A percentile compares a stretch with the other conserved stretches of the same genome.
Conservation (phyloP, 2,329 filamentous ascomycete genomes). For the Colletotrichum karsti region DNA sequence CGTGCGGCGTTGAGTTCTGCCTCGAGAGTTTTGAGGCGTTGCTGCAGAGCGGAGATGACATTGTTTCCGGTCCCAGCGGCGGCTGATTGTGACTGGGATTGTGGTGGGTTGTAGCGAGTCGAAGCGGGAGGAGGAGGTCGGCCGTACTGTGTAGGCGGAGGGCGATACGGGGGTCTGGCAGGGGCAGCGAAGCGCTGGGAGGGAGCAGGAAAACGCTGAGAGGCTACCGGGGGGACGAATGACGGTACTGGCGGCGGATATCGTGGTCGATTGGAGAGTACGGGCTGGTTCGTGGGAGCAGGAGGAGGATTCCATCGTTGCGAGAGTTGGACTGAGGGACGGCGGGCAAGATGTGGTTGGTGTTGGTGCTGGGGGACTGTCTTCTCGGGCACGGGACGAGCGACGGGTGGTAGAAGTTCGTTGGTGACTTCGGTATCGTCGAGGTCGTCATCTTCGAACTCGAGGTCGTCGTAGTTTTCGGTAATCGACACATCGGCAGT, state of each 20-base stretch:
- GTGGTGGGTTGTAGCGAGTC: slow-evolving; percentile 39
- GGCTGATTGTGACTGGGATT: slow-evolving; percentile 39
- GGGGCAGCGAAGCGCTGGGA: slow-evolving; percentile 31
- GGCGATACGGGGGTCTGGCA: slow-evolving; percentile 39
- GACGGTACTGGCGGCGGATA: slow-evolving; percentile 25
- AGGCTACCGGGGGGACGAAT: slow-evolving; percentile 17
- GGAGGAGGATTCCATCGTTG: slow-evolving; percentile 45
- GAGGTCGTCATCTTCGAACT: slow-evolving; percentile 64
- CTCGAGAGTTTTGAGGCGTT: slow-evolving; percentile 61
- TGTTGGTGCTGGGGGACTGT: slow-evolving; percentile 44
- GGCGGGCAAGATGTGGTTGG: slow-evolving; percentile 34
- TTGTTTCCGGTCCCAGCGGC: slow-evolving; percentile 37
- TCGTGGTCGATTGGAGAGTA: slow-evolving; percentile 28
- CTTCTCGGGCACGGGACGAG: slow-evolving; percentile 45
- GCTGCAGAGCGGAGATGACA: slow-evolving; percentile 57
- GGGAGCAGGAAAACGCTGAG: slow-evolving; percentile 34
- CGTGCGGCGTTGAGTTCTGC: slow-evolving; percentile 68
- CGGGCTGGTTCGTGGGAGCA: neutral
- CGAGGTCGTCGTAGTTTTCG: slow-evolving; percentile 47
- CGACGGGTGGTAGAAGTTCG: slow-evolving; percentile 50
- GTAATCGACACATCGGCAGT: slow-evolving; percentile 32
- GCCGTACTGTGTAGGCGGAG: slow-evolving; percentile 51
- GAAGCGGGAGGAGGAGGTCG: slow-evolving; percentile 42
- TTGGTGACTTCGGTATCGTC: slow-evolving; percentile 66
- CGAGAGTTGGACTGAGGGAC: slow-evolving; percentile 16